Conservation (phyloP, 495 filamentous ascomycete species). For the Rusavskia elegans region DNA sequence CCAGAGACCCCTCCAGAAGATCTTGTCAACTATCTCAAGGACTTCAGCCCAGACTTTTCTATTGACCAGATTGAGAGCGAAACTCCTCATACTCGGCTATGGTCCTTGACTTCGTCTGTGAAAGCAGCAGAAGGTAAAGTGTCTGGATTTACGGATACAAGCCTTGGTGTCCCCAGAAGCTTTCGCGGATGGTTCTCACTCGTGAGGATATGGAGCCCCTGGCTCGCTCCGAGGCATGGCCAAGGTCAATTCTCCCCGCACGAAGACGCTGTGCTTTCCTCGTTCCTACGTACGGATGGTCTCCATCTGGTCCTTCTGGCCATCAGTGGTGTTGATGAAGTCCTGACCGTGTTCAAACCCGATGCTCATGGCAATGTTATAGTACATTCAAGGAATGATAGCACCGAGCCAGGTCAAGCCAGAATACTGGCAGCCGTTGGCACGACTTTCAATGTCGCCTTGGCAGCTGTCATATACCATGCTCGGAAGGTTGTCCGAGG, state of each 20-base stretch:
- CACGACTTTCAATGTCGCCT: conserved; percentile 57
- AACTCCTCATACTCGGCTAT: conserved; percentile 53
- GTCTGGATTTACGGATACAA: conserved; percentile 37
- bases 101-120: conserved; percentile 45
- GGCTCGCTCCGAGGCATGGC: conserved; percentile 82
- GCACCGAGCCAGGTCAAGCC: conserved; percentile 30
- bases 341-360: conserved; percentile 53
- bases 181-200: conserved; percentile 55
- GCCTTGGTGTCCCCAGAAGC: conserved; percentile 47
- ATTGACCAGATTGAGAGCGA: conserved; percentile 44
- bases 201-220: conserved; percentile 63
- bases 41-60: conserved; percentile 39
- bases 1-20: conserved; percentile 22
- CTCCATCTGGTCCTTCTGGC: conserved; percentile 68
- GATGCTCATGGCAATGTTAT: conserved; percentile 48
- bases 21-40: conserved; percentile 43
- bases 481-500: conserved; percentile 52
- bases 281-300: conserved; percentile 63
- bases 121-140: conserved; percentile 33
- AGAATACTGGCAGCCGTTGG: conserved; percentile 58
- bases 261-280: conserved; percentile 65
- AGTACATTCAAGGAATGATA: conserved; percentile 60
- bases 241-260: conserved; percentile 44
- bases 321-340: conserved; percentile 59
- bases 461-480: conserved; percentile 71